Evolutionary conservation across 2,329 filamentous ascomycete genomes (phyloP).

Genomic region (Curvularia lunata): DNA sequence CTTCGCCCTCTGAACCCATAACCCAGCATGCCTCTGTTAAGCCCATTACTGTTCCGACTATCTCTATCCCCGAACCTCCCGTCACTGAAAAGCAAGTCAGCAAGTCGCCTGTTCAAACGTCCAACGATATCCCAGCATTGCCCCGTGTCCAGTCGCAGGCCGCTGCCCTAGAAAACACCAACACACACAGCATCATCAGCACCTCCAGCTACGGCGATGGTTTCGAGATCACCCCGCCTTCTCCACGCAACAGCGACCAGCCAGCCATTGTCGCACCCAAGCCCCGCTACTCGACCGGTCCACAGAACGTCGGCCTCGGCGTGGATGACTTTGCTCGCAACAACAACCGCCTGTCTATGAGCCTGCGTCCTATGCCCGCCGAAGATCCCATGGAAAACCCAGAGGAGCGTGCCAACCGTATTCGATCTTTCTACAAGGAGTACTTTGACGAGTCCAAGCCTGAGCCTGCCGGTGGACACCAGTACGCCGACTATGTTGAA

Average conservation of each 20-base stretch:
- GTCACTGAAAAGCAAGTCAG: constrained; percentile 32
- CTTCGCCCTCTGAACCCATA: constrained; percentile 26
- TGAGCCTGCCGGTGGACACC: constrained; percentile 43
- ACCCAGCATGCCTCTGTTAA: constrained; percentile 47
- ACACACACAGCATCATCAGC: constrained; percentile 54
- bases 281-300: constrained; percentile 34
- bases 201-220: constrained; percentile 62
- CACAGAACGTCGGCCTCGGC: constrained; percentile 32
- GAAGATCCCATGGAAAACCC: constrained; percentile 88
- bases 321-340: constrained; percentile 44
- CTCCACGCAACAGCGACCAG: constrained; percentile 41
- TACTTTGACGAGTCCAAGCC: constrained; percentile 89
- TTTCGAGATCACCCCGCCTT: constrained; percentile 56
- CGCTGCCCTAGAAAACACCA: constrained; percentile 41
- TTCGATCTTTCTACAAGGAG: constrained; percentile 98
- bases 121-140: constrained; percentile 26
- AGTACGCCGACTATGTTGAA: constrained; percentile 68
- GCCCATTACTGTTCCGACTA: constrained; percentile 37
- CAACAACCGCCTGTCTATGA: constrained; percentile 62
- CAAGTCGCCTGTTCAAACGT: constrained; percentile 33
- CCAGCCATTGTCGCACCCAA: constrained; percentile 37
- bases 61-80: constrained; percentile 30
- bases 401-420: constrained; percentile 92
- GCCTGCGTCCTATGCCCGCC: constrained; percentile 83
- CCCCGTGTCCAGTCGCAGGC: constrained; percentile 47